Conservation (phyloP, 306 rosid species). For the Trichosanthes truncata region DNA sequence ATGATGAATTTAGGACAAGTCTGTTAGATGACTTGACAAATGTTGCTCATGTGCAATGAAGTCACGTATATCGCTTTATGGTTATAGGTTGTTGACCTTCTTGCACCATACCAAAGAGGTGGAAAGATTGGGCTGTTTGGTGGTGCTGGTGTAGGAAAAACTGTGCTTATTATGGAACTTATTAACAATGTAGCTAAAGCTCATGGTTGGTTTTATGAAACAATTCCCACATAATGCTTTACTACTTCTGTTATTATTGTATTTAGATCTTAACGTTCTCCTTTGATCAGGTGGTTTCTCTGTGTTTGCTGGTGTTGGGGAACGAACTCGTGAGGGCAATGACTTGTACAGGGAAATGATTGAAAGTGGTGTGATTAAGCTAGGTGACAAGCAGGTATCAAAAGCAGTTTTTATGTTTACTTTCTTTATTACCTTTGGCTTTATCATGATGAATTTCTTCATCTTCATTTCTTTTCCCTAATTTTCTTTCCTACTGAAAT, state of each 20-base stretch:
- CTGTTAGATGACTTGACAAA: not conserved
- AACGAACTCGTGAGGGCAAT: constrained; percentile 94
- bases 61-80: not conserved
- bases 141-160: constrained; percentile 90
- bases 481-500: not conserved
- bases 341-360: constrained; percentile 99
- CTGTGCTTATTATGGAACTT: constrained; percentile 85
- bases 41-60: not conserved
- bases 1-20: not conserved
- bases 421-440: not conserved
- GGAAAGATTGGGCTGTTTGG: constrained; percentile 87
- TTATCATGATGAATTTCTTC: not conserved
- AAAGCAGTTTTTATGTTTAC: not conserved
- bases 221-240: not conserved
- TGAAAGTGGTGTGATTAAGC: constrained; percentile 99
- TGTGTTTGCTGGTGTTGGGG: constrained; percentile 99
- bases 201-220: constrained; percentile 45
- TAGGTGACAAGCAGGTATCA: constrained; percentile 84
- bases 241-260: not conserved
- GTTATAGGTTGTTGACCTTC: constrained; percentile 71
- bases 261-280: constrained; percentile 5
- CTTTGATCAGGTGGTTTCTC: constrained; percentile 85
- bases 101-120: constrained; percentile 84
- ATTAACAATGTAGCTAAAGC: constrained; percentile 99
- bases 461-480: no score